Conservation (phyloP, 163 green algal species). For the Scenedesmus sp. region DNA sequence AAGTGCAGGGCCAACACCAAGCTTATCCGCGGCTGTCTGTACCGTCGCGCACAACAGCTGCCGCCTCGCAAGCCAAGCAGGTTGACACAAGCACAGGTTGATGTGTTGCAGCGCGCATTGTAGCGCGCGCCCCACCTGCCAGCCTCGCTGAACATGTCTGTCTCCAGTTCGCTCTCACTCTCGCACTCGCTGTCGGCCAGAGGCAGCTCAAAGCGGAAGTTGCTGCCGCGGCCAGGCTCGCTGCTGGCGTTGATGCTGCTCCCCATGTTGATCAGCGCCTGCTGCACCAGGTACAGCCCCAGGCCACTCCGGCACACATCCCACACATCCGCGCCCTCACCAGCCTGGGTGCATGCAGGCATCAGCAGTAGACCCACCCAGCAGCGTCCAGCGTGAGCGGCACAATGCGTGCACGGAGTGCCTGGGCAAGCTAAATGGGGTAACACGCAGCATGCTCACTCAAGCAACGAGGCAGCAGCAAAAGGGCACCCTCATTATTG, state of each 20-base stretch:
- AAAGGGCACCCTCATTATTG: too few species aligned
- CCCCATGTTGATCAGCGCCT: constrained; percentile 59
- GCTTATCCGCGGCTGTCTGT: too few species aligned
- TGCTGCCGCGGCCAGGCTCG: constrained; percentile 38
- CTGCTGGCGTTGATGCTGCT: constrained; percentile 47
- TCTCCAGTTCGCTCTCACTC: constrained; percentile 43
- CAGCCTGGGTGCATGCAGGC: not conserved
- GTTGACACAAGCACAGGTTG: too few species aligned
- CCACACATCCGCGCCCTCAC: constrained; percentile 14
- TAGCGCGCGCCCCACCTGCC: not conserved
- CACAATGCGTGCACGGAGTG: too few species aligned
- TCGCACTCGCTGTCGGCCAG: constrained; percentile 51
- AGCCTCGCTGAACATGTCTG: constrained; percentile 45
- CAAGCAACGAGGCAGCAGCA: too few species aligned
- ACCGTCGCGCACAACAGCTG: too few species aligned
- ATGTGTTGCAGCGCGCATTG: not conserved
- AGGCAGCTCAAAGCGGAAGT: constrained; percentile 49
- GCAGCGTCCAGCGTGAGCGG: not conserved
- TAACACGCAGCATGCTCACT: too few species aligned
- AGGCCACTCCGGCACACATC: constrained; percentile 57
- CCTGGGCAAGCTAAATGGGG: too few species aligned
- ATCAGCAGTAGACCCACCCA: not conserved
- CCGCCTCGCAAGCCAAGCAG: not conserved
- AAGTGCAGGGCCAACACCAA: too few species aligned
- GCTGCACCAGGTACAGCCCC: constrained; percentile 69